phyloP scores from a whole-genome alignment of 257 asterid genomes.

The Jaltomata sinuosa region DNA sequence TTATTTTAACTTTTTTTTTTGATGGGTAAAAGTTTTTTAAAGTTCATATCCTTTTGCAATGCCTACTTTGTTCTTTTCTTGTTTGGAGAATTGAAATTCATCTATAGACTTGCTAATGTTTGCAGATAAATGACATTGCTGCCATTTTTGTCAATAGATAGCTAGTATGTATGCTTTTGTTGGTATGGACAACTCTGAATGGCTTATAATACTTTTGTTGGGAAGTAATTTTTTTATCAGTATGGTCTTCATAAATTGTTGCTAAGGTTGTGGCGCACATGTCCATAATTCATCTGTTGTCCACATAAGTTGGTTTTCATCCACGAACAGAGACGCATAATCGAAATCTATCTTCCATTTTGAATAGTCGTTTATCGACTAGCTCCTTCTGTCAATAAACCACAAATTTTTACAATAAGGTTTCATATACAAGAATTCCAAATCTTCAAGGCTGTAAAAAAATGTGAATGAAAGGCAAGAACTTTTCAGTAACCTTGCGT shows the following conservation, averaged over 20 bases:
- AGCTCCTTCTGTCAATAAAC: background rate
- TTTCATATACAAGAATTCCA: background rate
- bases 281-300: background rate
- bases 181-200: background rate
- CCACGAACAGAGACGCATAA: background rate
- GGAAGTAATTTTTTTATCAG: background rate
- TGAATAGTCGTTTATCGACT: background rate
- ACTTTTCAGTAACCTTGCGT: background rate
- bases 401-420: background rate
- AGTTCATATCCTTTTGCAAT: constrained; percentile 8
- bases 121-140: background rate
- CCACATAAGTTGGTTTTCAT: background rate
- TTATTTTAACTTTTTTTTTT: constrained; percentile 1
- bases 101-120: background rate
- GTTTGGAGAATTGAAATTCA: background rate
- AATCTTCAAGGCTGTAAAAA: background rate
- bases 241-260: background rate
- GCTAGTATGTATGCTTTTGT: background rate
- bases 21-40: background rate
- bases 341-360: background rate
- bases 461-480: background rate
- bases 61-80: constrained; percentile 6
- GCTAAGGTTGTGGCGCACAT: background rate
- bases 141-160: background rate
- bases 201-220: background rate